A percentile compares a stretch with the other conserved stretches of the same genome.
Evolutionary conservation across 768 basidiomycete species (phyloP).

Genomic region (Boletus patriciae): DNA sequence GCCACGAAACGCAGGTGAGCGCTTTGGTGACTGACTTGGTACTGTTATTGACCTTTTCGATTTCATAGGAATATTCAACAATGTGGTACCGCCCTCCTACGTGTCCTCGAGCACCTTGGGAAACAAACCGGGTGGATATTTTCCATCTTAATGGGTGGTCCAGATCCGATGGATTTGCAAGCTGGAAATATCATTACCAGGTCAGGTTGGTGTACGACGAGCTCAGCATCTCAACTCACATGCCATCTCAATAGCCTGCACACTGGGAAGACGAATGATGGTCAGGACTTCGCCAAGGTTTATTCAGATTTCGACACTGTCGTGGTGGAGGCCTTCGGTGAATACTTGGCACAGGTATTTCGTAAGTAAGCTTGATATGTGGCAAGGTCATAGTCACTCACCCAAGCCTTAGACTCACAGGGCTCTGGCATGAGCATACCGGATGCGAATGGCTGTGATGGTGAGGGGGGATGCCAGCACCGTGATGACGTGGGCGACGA

Average conservation of each 20-base stretch:
- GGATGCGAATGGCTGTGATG: not conserved
- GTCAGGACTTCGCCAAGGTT: not conserved
- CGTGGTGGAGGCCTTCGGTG: not conserved
- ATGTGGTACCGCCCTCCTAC: not conserved
- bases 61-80: not conserved
- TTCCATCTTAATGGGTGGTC: constrained; percentile 4
- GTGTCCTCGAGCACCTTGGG: not conserved
- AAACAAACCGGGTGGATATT: constrained; percentile 2
- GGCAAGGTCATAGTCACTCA: not conserved
- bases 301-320: not conserved
- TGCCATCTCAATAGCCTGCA: not conserved
- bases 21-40: too few species aligned
- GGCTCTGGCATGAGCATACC: too few species aligned
- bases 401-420: too few species aligned
- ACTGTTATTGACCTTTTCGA: not conserved
- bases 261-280: not conserved
- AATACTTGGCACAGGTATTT: not conserved
- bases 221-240: not conserved
- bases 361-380: not conserved
- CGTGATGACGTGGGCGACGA: not conserved
- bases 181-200: not conserved
- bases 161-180: not conserved
- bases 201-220: not conserved
- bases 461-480: not conserved
- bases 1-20: too few species aligned